Evolutionary conservation across 208 protist species (phyloP), one percentile per base, ranked within the genome.

Genomic region (Perkinsela sp.): DNA sequence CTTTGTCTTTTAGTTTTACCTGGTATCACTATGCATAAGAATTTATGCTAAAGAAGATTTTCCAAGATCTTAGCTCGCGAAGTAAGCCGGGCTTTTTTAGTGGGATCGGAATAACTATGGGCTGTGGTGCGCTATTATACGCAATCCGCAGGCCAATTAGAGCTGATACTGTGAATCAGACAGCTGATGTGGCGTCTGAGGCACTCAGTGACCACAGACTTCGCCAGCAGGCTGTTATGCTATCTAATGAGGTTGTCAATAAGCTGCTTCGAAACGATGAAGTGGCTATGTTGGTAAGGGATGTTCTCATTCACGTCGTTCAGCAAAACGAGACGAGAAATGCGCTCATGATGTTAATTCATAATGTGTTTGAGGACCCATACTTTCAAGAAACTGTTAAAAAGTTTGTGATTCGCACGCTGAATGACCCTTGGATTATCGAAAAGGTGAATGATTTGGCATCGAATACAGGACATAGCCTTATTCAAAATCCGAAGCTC

Each of bases 201-300:
- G 40, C 40, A n/a, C 40, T 57, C 6, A 57, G 40, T 57, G 40
- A 57, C 22, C 40, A 57, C 22, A 57, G 40, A 57, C 22, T 57
- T 6, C 40, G 40, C 40, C 40, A 57, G 40, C 40, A 57, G 22
- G 40, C 40, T 6, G 22, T 57, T 57, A 22, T 57, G 13, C 40
- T 57, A 57, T 57, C 40, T n/a, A 57, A 57, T 22, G 40, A 57
- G 40, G 40, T 57, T 57, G 40, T 57, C 13, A 57, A 57, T 57
- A 57, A 57, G 22, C 40, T 57, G 6, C 40, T 57, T 22, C 6
- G 22, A 57, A 57, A 57, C 22, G 40, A 57, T 57, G 40, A 57
- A n/a, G 40, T 57, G 6, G 40, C 22, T 6, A 57, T 57, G 22
- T 22, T 57, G 6, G 6, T 57, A 22, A 57, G 40, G 22, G 40